These are phyloP conservation scores for Chalaropsis thielavioides DNA, from an alignment of 2,329 filamentous ascomycete genomes.

Conservation along the genomic window DNA sequence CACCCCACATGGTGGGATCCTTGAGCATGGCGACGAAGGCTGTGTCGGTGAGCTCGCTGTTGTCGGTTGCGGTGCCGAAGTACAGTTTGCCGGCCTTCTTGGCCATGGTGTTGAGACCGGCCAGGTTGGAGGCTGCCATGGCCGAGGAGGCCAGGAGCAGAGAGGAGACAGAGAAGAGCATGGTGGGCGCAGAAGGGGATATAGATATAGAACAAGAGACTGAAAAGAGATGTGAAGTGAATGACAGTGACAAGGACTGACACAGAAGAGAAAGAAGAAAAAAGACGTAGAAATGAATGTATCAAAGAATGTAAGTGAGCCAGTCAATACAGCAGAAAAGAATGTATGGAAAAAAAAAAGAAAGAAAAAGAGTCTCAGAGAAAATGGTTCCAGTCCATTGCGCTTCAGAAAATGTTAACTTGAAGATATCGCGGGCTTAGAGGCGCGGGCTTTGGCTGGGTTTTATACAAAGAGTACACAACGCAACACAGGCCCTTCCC, in stretches of 20 bases:
- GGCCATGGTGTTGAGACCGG: constrained; percentile 35
- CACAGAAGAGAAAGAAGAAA: not conserved
- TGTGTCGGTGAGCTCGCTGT: constrained; percentile 30
- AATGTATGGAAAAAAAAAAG: constrained; percentile 8
- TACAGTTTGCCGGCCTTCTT: constrained; percentile 40
- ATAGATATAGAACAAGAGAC: not conserved
- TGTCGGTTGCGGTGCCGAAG: constrained; percentile 49
- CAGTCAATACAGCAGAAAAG: constrained; percentile 11
- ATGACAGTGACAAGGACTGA: not conserved
- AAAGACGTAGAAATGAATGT: not conserved
- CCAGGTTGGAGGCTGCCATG: constrained; percentile 20
- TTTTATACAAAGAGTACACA: not conserved
- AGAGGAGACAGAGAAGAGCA: constrained; percentile 20
- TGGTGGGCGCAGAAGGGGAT: constrained; percentile 16
- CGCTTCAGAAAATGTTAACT: not conserved
- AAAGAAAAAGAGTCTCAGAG: constrained; percentile 5
- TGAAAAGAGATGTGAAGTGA: not conserved
- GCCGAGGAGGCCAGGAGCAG: constrained; percentile 23
- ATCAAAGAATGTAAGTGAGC: constrained; percentile 14
- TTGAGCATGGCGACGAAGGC: constrained; percentile 37
- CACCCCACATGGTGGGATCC: constrained; percentile 42
- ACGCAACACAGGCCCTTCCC: not conserved
- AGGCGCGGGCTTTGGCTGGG: not conserved
- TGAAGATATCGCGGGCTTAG: too few relatives aligned
- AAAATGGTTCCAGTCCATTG: constrained; percentile 16